Base-by-base conservation (phyloP, 140 eudicot species). In the Cichorium intybus region DNA sequence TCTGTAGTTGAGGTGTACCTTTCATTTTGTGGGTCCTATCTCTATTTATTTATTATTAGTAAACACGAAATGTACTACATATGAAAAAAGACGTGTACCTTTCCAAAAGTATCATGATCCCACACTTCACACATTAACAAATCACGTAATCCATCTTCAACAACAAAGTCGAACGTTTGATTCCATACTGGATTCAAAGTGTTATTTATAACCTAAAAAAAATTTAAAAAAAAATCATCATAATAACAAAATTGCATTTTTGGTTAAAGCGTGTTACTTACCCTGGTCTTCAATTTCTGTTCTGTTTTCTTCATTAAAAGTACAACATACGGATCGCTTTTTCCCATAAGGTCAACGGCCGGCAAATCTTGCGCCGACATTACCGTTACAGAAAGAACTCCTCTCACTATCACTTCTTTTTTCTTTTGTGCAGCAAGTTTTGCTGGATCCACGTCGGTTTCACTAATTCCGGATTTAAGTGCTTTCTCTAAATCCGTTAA, bases 71-170 rank as follows among this genome's bases (percentile, higher is more conserved):
- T 28, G 24, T 7, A 68, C 18, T 35, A 24, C 9, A 20, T 37
- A 37, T 20, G 46, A 33, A 50, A 18, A n/a, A 21, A 15, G 22
- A 70, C 26, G 49, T 37, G 39, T 84, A 92, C 98, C 98, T 92
- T 92, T 73, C 96, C 95, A 28, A 92, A 85, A 14, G 89, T 85
- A 84, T 92, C 98, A 65, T 92, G 98, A 76, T 92, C 98, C 73
- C 81, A 92, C 26, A 92, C 92, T 57, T 92, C 98, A 47, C 87
- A 24, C 69, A 88, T 77, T 31, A 92, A 80, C 62, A 92, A 59
- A 71, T 92, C 98, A 33, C 80, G 98, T 60, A 88, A 77, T 15
- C 81, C 98, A 77, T 92, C 98, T 75, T 92, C 98, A 5, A 92
- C 92, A 24, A 92, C 92, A 59, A 92, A 85, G 74, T 92, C 98